phyloP scores from a whole-genome alignment of 768 basidiomycete species.

The Boletus vinaceobasis region DNA sequence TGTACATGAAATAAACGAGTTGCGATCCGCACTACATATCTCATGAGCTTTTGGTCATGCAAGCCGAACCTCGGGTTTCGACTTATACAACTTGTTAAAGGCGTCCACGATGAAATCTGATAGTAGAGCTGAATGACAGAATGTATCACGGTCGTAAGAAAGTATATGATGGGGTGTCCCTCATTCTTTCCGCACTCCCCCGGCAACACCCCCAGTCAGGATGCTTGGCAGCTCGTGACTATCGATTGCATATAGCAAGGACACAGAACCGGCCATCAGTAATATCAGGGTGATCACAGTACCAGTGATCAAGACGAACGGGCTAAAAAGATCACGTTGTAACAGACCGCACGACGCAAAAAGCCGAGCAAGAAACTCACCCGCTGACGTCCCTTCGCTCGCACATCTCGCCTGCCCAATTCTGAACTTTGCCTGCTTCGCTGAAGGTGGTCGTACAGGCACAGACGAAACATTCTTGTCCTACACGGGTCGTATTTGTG shows the following conservation, averaged over 20 bases:
- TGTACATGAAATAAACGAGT: not conserved
- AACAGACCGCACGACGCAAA: not conserved
- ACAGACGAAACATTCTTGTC: constrained; percentile 49
- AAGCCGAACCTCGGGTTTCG: not conserved
- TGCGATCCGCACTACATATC: too few relatives aligned
- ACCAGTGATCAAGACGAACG: constrained; percentile 72
- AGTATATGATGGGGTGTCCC: not conserved
- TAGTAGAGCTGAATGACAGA: not conserved
- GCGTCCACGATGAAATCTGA: not conserved
- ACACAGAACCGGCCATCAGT: constrained; percentile 63
- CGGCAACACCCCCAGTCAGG: constrained; percentile 56
- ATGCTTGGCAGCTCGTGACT: constrained; percentile 68
- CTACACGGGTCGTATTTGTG: constrained; percentile 55
- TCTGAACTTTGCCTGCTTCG: constrained; percentile 51
- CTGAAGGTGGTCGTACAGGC: constrained; percentile 46
- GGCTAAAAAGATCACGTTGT: constrained; percentile 38
- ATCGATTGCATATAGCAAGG: constrained; percentile 62
- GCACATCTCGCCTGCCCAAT: constrained; percentile 75
- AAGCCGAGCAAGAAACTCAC: constrained; percentile 43
- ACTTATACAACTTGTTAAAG: not conserved
- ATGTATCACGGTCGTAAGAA: not conserved
- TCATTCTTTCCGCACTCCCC: constrained; percentile 51
- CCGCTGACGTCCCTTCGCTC: constrained; percentile 78
- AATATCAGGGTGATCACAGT: constrained; percentile 63
- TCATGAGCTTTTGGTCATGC: too few relatives aligned